Conservation (phyloP, 257 asterid genomes). For the Jacaranda copaia region DNA sequence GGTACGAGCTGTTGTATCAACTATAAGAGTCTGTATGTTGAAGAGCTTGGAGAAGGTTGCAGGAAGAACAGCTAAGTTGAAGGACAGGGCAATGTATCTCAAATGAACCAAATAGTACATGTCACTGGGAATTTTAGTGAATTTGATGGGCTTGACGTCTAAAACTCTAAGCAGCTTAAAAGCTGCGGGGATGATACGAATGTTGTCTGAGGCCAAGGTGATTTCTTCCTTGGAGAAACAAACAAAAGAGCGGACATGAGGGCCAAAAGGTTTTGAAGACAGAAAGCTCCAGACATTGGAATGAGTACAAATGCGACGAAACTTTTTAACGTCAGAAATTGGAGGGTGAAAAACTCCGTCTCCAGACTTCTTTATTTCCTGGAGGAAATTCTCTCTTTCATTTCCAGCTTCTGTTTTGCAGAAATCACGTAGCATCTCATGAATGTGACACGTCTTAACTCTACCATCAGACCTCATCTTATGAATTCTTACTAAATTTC, state of each 20-base stretch:
- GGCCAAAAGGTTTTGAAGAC: too few relatives aligned
- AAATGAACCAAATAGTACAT: slow-evolving; percentile 20
- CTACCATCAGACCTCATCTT: too few relatives aligned
- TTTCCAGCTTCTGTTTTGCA: too few relatives aligned
- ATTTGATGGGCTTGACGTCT: not conserved
- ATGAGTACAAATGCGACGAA: slow-evolving; percentile 24
- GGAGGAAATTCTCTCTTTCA: too few relatives aligned
- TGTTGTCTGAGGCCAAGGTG: slow-evolving; percentile 1
- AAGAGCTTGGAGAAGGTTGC: slow-evolving; percentile 9
- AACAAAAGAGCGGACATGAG: too few relatives aligned
- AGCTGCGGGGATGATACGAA: slow-evolving; percentile 6
- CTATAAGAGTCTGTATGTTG: slow-evolving; percentile 36
- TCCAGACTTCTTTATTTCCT: too few relatives aligned
- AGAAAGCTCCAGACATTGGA: not conserved
- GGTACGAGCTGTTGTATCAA: slow-evolving; percentile 10
- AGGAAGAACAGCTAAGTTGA: slow-evolving; percentile 8
- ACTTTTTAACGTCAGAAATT: not conserved
- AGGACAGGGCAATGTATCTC: slow-evolving; percentile 36
- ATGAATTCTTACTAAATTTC: too few relatives aligned
- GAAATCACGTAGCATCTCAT: too few relatives aligned
- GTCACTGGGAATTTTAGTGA: not conserved
- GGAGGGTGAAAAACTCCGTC: too few relatives aligned
- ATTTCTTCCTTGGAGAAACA: slow-evolving; percentile 1
- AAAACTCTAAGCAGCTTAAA: slow-evolving; percentile 35
- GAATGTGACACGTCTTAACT: too few relatives aligned